These are phyloP conservation scores for Cyberlindnera saturnus DNA, from an alignment of 805 yeast species.

Conservation along the genomic window DNA sequence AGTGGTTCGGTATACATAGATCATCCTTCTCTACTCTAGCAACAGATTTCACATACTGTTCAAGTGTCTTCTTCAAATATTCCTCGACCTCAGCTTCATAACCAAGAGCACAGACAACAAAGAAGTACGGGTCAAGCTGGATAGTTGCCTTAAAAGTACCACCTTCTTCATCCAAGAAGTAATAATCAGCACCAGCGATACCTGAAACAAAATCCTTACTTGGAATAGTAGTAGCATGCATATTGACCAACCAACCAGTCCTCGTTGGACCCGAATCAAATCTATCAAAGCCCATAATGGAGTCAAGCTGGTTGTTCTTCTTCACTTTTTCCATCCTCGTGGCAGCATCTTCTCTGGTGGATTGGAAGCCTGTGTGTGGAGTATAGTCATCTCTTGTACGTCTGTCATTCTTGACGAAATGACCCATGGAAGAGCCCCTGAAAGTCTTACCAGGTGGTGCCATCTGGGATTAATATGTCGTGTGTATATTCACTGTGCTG, in stretches of 20 bases:
- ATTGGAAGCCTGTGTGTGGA: slow-evolving; percentile 30
- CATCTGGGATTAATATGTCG: background rate
- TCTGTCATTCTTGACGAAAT: slow-evolving; percentile 39
- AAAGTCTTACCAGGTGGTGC: slow-evolving; percentile 15
- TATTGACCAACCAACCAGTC: slow-evolving; percentile 89
- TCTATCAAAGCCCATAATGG: slow-evolving; percentile 83
- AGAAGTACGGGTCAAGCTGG: slow-evolving; percentile 82
- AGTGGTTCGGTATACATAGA: slow-evolving; percentile 75
- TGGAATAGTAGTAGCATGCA: slow-evolving; percentile 80
- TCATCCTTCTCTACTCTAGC: slow-evolving; percentile 68
- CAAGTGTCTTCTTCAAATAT: slow-evolving; percentile 61
- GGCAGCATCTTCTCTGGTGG: slow-evolving; percentile 13
- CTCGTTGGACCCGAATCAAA: slow-evolving; percentile 63
- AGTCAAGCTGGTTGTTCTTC: slow-evolving; percentile 64
- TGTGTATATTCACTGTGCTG: background rate
- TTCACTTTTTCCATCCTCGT: slow-evolving; percentile 46
- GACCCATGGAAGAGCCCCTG: slow-evolving; percentile 46
- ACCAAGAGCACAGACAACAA: slow-evolving; percentile 57
- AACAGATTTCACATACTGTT: slow-evolving; percentile 52
- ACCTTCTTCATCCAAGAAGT: slow-evolving; percentile 93
- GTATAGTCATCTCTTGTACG: slow-evolving; percentile 17
- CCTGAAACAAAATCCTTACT: slow-evolving; percentile 58
- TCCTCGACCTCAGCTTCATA: slow-evolving; percentile 74
- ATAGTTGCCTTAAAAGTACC: slow-evolving; percentile 87
- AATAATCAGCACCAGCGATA: slow-evolving; percentile 85